A percentile compares a stretch with the other conserved stretches of the same genome.
Evolutionary conservation across 345 rosid genomes (phyloP).

Genomic region (Bretschneidera sinensis): DNA sequence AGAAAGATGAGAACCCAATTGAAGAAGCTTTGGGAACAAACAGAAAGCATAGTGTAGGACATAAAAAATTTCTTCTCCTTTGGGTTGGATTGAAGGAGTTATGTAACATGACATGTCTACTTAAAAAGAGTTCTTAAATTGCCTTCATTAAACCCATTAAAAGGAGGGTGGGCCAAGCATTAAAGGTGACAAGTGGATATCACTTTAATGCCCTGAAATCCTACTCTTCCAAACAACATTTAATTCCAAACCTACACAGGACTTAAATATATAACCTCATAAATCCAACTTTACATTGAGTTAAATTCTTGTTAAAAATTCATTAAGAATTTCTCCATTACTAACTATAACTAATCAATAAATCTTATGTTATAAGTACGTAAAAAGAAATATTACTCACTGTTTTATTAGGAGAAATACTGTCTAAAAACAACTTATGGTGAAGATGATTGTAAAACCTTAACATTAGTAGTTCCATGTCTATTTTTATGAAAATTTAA

Average conservation of each 20-base stretch:
- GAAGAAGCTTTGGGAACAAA: neutral
- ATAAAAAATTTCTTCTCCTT: neutral
- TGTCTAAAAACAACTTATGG: no score
- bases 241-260: constrained; percentile 28
- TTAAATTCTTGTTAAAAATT: no score
- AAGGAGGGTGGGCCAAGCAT: constrained; percentile 45
- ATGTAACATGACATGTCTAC: constrained; percentile 25
- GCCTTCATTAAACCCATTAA: constrained; percentile 36
- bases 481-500: no score
- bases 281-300: neutral
- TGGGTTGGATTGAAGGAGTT: constrained; percentile 5
- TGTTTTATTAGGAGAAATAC: no score
- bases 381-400: no score
- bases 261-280: neutral
- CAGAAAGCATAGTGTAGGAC: neutral
- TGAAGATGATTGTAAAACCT: no score
- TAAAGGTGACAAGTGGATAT: constrained; percentile 39
- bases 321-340: no score
- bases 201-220: constrained; percentile 40
- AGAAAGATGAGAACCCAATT: neutral
- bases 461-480: no score
- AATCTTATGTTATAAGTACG: no score
- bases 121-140: constrained; percentile 37
- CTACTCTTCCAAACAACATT: constrained; percentile 22
- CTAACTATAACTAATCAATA: no score